Conservation (phyloP, 805 yeast genomes). For the Barnettozyma sucrosica region DNA sequence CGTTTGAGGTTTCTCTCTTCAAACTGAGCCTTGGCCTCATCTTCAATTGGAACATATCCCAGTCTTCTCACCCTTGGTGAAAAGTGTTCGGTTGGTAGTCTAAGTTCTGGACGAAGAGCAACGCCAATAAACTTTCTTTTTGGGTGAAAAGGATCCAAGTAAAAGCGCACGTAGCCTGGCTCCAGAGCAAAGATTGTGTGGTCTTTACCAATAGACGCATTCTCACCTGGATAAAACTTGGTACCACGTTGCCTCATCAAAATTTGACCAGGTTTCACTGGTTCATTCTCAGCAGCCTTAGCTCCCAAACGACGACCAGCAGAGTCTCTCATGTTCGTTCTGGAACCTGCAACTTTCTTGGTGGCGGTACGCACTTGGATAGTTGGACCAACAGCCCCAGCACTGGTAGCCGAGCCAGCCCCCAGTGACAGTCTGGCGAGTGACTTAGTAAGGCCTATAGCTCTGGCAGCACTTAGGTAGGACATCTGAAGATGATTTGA, state of each 20-base stretch:
- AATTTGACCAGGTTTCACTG: conserved; percentile 78
- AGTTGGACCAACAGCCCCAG: conserved; percentile 6
- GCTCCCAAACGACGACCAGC: conserved; percentile 93
- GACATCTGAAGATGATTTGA: conserved; percentile 13
- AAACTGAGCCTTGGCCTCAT: conserved; percentile 42
- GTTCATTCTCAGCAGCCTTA: conserved; percentile 71
- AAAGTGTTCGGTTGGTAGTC: conserved; percentile 85
- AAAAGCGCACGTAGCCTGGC: conserved; percentile 89
- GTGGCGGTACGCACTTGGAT: conserved; percentile 75
- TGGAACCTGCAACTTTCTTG: conserved; percentile 93
- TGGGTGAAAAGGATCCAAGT: conserved; percentile 95
- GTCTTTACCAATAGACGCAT: conserved; percentile 84
- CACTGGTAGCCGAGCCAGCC: neutral
- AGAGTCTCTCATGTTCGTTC: conserved; percentile 87
- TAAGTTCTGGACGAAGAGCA: conserved; percentile 56
- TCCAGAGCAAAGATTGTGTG: conserved; percentile 88
- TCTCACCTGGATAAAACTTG: conserved; percentile 89
- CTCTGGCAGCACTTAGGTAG: conserved; percentile 13
- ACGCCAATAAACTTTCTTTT: conserved; percentile 86
- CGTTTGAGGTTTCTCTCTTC: conserved; percentile 63
- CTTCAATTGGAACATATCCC: conserved; percentile 55
- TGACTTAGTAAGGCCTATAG: conserved; percentile 10
- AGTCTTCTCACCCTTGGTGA: conserved; percentile 83
- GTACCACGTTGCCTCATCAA: conserved; percentile 94
- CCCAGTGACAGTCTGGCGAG: conserved; percentile 14